A percentile compares a stretch with the other conserved stretches of the same genome.
Conservation (phyloP, 768 basidiomycete genomes). For the Kwoniella dendrophila region DNA sequence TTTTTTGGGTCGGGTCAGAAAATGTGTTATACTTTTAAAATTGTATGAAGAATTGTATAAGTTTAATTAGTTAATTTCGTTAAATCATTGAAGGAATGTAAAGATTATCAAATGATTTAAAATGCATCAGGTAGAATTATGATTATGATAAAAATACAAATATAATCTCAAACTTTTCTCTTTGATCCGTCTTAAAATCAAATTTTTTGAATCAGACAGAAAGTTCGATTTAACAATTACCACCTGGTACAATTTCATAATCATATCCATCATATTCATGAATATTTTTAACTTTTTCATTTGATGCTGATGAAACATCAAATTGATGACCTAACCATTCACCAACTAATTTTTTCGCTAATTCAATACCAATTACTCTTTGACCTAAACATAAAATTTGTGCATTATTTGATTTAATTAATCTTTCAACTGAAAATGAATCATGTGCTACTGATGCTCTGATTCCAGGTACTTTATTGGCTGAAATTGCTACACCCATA, state of each 20-base stretch:
- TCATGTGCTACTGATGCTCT: conserved; percentile 52
- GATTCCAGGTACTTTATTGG: conserved; percentile 52
- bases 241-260: conserved; percentile 21
- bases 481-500: conserved; percentile 52
- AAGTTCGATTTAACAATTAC: conserved; percentile 3
- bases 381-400: conserved; percentile 54
- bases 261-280: conserved; percentile 46
- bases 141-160: too few relatives aligned
- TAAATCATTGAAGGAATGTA: too few relatives aligned
- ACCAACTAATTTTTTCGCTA: conserved; percentile 42
- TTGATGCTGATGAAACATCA: conserved; percentile 44
- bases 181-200: too few relatives aligned
- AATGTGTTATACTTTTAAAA: too few relatives aligned
- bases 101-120: too few relatives aligned
- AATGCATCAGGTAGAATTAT: too few relatives aligned
- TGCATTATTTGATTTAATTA: conserved; percentile 52
- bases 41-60: too few relatives aligned
- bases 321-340: conserved; percentile 54
- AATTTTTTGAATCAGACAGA: background rate
- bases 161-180: too few relatives aligned
- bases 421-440: conserved; percentile 54
- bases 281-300: conserved; percentile 50
- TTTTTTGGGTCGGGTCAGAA: too few relatives aligned
- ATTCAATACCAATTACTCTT: conserved; percentile 51
- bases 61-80: too few relatives aligned